These are phyloP conservation scores for Comarum palustre DNA, from an alignment of 306 rosid species.

Conservation along the genomic window DNA sequence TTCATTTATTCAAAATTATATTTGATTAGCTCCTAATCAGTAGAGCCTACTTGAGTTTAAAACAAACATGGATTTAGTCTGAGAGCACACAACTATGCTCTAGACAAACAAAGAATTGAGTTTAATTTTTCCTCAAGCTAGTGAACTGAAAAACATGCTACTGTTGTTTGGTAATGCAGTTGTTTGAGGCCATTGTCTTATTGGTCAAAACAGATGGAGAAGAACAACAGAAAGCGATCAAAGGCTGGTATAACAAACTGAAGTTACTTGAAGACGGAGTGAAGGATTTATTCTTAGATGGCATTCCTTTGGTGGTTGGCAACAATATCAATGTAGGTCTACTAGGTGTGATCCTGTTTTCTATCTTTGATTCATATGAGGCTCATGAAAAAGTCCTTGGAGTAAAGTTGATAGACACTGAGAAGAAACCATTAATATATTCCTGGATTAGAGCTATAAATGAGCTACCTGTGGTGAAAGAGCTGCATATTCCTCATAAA, in stretches of 20 bases:
- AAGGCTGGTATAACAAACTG: conserved; percentile 5
- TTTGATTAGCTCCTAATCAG: background rate
- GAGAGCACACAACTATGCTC: background rate
- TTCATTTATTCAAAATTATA: background rate
- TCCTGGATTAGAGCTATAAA: background rate
- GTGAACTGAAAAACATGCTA: background rate
- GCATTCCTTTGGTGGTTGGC: background rate
- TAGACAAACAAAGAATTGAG: background rate
- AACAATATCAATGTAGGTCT: background rate
- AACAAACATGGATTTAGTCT: background rate
- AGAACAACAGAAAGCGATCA: conserved; percentile 12
- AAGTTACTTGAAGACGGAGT: conserved; percentile 5
- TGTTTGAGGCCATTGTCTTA: background rate
- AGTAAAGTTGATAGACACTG: conserved; percentile 1
- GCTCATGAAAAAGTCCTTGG: conserved; percentile 22
- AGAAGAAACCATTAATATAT: conserved; percentile 3
- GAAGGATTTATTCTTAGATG: conserved; percentile 9
- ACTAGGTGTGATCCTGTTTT: conserved; percentile 8
- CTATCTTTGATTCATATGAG: background rate
- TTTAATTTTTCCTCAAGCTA: background rate
- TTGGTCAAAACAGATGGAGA: conserved; percentile 10
- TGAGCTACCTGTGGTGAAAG: conserved; percentile 16
- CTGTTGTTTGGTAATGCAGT: background rate
- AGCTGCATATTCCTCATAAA: conserved; percentile 5
- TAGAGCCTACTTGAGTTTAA: background rate